Percentiles rank a stretch among this genome's conserved stretches.
Conservation (phyloP, 106 monocot genomes). For the Agapanthus africanus region DNA sequence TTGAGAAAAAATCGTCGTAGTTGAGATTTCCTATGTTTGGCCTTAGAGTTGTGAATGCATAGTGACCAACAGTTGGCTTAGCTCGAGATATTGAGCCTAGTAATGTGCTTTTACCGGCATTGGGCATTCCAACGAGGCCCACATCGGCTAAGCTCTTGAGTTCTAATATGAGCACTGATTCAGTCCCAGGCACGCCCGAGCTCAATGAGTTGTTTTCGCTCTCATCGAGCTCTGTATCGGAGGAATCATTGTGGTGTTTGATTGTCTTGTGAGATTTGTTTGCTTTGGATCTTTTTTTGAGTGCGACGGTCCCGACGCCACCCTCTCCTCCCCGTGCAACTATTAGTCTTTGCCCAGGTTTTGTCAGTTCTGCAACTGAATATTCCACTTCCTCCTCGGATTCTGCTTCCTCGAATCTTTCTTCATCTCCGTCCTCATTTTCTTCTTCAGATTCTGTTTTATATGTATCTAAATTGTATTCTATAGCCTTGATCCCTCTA, state of each 20-base stretch:
- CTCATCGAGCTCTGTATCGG: slow-evolving; percentile 10
- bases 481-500: not conserved
- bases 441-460: slow-evolving; percentile 10
- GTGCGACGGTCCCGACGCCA: slow-evolving; percentile 63
- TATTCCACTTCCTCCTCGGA: slow-evolving; percentile 37
- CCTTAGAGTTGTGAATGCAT: slow-evolving; percentile 83
- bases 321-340: slow-evolving; percentile 84
- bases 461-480: slow-evolving; percentile 1
- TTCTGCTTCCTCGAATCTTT: too few relatives aligned
- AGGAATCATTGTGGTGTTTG: slow-evolving; percentile 1
- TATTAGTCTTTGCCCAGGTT: slow-evolving; percentile 55
- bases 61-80: slow-evolving; percentile 74
- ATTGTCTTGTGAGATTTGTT: slow-evolving; percentile 7
- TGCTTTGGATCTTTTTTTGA: slow-evolving; percentile 17
- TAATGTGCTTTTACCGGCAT: slow-evolving; percentile 93
- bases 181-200: slow-evolving; percentile 56
- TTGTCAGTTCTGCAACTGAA: slow-evolving; percentile 69
- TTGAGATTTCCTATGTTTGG: slow-evolving; percentile 90
- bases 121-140: slow-evolving; percentile 92
- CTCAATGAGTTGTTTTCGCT: slow-evolving; percentile 25
- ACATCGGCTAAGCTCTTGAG: slow-evolving; percentile 94
- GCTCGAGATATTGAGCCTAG: slow-evolving; percentile 78
- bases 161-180: slow-evolving; percentile 72
- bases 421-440: slow-evolving; percentile 12
- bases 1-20: slow-evolving; percentile 69